These are phyloP conservation scores for Hypoxylon cercidicola DNA, from an alignment of 495 filamentous ascomycete species.

Conservation along the genomic window DNA sequence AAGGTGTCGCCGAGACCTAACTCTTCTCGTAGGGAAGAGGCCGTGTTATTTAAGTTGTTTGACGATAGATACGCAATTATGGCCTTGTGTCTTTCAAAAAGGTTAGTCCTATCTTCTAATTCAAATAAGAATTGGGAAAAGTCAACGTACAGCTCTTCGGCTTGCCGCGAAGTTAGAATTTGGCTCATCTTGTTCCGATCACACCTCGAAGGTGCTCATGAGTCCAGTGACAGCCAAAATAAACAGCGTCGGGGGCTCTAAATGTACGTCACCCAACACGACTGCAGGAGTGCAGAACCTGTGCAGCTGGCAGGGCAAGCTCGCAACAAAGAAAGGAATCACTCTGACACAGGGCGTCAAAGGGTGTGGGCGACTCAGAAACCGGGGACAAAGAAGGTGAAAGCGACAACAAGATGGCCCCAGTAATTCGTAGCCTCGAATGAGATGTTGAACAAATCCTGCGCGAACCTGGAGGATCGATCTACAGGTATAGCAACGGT, in stretches of 20 bases:
- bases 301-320: background rate
- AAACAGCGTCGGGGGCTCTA: background rate
- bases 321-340: slow-evolving; percentile 21
- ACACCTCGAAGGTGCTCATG: slow-evolving; percentile 29
- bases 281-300: slow-evolving; percentile 2
- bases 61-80: slow-evolving; percentile 87
- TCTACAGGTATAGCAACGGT: no score
- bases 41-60: slow-evolving; percentile 72
- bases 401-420: background rate
- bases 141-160: slow-evolving; percentile 82
- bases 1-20: slow-evolving; percentile 73
- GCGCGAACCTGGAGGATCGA: background rate
- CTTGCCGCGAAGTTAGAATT: slow-evolving; percentile 80
- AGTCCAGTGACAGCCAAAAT: slow-evolving; percentile 7
- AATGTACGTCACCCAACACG: background rate
- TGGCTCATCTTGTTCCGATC: slow-evolving; percentile 69
- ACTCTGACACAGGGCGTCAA: background rate
- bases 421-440: background rate
- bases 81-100: slow-evolving; percentile 78
- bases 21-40: slow-evolving; percentile 73
- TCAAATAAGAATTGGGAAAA: background rate
- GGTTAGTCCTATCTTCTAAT: slow-evolving; percentile 6
- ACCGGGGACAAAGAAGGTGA: slow-evolving; percentile 12
- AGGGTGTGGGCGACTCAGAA: slow-evolving; percentile 8
- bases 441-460: background rate